Conservation (phyloP, 2,329 filamentous ascomycete genomes). For the Trichoderma lentiforme region DNA sequence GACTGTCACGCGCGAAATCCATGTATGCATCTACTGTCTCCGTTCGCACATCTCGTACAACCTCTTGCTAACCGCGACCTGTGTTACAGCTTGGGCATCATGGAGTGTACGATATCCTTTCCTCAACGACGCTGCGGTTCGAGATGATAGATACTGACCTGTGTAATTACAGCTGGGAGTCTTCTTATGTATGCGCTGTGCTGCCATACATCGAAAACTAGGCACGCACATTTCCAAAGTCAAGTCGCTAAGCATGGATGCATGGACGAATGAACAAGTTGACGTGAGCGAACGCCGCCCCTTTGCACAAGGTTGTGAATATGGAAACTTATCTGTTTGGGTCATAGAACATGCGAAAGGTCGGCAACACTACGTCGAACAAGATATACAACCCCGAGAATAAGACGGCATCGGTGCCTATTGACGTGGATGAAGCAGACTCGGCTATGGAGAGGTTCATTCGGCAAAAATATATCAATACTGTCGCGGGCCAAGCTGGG, state of each 20-base stretch:
- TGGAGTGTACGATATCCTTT: conserved; percentile 71
- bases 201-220: conserved; percentile 89
- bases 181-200: conserved; percentile 97
- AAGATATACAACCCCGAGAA: conserved; percentile 84
- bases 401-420: conserved; percentile 75
- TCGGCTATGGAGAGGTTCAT: conserved; percentile 95
- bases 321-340: neutral
- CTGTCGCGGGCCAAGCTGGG: conserved; percentile 35
- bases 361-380: conserved; percentile 84
- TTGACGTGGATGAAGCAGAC: conserved; percentile 90
- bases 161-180: conserved; percentile 67
- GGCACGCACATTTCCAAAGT: conserved; percentile 98
- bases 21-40: conserved; percentile 54
- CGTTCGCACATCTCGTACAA: conserved; percentile 15
- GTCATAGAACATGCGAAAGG: conserved; percentile 82
- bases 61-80: conserved; percentile 27
- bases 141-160: conserved; percentile 15
- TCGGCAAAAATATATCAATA: conserved; percentile 83
- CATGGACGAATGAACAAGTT: conserved; percentile 92
- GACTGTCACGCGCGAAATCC: conserved; percentile 91
- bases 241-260: conserved; percentile 98
- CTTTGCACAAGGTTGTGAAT: neutral
- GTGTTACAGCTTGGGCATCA: conserved; percentile 77
- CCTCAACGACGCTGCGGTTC: neutral
- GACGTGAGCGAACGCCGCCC: conserved; percentile 60